Evolutionary conservation across 805 yeast species (phyloP).

Genomic region (Kazachstania kunashirensis): DNA sequence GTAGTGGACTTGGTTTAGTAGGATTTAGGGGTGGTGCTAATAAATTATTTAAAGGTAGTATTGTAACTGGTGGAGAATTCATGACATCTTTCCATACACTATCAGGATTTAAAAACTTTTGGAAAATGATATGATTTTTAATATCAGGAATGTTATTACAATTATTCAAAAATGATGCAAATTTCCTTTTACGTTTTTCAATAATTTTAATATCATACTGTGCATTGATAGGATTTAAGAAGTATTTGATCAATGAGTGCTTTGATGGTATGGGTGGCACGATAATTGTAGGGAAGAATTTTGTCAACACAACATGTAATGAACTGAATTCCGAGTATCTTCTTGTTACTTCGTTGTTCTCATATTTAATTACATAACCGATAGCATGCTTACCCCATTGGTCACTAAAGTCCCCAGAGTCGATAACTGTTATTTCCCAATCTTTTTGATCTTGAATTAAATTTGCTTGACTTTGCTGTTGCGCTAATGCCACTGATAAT

Average conservation of each 20-base stretch:
- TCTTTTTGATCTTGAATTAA: slow-evolving; percentile 3
- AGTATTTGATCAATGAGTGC: slow-evolving; percentile 47
- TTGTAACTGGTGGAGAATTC: slow-evolving; percentile 43
- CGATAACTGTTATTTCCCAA: slow-evolving; percentile 42
- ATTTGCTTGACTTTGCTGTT: background rate
- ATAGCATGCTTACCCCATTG: slow-evolving; percentile 68
- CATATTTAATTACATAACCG: slow-evolving; percentile 65
- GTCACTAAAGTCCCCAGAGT: slow-evolving; percentile 81
- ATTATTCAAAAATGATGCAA: slow-evolving; percentile 67
- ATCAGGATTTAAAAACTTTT: slow-evolving; percentile 76
- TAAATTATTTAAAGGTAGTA: slow-evolving; percentile 43
- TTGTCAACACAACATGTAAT: slow-evolving; percentile 58
- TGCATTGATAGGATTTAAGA: slow-evolving; percentile 35
- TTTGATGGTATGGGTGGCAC: slow-evolving; percentile 93
- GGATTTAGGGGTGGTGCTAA: slow-evolving; percentile 57
- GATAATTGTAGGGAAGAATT: slow-evolving; percentile 68
- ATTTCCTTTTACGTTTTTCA: slow-evolving; percentile 64
- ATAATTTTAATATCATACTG: slow-evolving; percentile 38
- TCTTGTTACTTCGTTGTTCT: slow-evolving; percentile 58
- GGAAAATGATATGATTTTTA: slow-evolving; percentile 50
- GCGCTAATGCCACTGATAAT: slow-evolving; percentile 18
- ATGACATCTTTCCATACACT: slow-evolving; percentile 75
- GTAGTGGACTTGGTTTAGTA: slow-evolving; percentile 45
- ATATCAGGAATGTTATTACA: slow-evolving; percentile 54
- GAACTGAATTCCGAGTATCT: slow-evolving; percentile 90